Conservation (phyloP, 164 flowering plant genomes). For the Aristolochia fimbriata region DNA sequence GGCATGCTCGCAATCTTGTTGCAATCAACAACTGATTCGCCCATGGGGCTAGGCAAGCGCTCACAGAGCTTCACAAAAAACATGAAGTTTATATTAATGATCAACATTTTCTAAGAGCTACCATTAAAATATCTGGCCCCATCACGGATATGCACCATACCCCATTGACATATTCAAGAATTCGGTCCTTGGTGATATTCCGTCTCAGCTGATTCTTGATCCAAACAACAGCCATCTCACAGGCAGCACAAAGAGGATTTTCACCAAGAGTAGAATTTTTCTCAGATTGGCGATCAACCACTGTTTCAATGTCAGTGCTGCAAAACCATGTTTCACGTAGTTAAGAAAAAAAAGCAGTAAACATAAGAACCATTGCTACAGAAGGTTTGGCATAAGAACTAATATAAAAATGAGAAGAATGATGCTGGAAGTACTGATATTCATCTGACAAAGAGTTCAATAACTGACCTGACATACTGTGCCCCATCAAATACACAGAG, state of each 20-base stretch:
- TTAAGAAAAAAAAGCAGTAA: not conserved
- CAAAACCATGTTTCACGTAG: not conserved
- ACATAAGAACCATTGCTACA: not conserved
- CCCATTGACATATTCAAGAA: conserved; percentile 53
- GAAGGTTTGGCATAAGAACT: not conserved
- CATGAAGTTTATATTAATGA: not conserved
- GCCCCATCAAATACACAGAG: conserved; percentile 74
- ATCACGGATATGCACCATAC: conserved; percentile 8
- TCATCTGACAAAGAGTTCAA: not conserved
- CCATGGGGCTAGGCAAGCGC: conserved; percentile 76
- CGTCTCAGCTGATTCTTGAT: conserved; percentile 53
- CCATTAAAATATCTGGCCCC: not conserved
- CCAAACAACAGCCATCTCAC: conserved; percentile 91
- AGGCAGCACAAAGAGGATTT: conserved; percentile 59
- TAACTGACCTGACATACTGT: conserved; percentile 55
- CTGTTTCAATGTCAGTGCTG: conserved; percentile 69
- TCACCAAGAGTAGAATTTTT: conserved; percentile 20
- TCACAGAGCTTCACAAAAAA: conserved; percentile 62
- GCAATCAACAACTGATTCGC: conserved; percentile 73
- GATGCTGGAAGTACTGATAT: not conserved
- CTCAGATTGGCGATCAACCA: conserved; percentile 33
- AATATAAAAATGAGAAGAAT: not conserved
- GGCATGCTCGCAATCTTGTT: conserved; percentile 52
- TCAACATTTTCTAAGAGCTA: not conserved
- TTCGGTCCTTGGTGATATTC: conserved; percentile 48